Conservation (phyloP, 805 yeast genomes). For the Candida adriatica region DNA sequence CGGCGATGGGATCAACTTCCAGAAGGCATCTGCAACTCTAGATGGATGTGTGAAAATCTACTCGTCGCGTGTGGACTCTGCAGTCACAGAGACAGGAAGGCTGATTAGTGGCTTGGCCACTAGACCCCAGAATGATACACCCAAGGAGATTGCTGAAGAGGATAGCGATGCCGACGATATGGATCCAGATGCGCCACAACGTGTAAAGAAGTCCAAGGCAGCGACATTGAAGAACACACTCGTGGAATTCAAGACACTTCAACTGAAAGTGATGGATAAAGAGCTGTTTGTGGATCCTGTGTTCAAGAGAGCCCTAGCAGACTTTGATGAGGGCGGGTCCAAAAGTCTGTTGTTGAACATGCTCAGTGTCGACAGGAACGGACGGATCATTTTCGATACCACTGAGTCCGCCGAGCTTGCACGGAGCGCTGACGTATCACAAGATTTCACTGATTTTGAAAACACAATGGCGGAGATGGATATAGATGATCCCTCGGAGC, state of each 20-base stretch:
- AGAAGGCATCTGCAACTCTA: conserved; percentile 81
- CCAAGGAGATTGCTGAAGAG: conserved; percentile 15
- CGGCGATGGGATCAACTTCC: conserved; percentile 79
- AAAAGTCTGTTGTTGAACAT: conserved; percentile 61
- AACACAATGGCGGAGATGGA: conserved; percentile 17
- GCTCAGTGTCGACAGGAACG: conserved; percentile 43
- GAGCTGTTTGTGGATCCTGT: conserved; percentile 67
- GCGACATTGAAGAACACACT: conserved; percentile 35
- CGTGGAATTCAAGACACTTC: conserved; percentile 43
- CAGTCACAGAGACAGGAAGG: conserved; percentile 84
- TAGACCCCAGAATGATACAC: conserved; percentile 21
- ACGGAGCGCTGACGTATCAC: conserved; percentile 9
- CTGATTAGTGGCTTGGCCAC: conserved; percentile 69
- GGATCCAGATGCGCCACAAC: conserved; percentile 19
- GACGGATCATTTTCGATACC: conserved; percentile 62
- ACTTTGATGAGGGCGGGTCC: conserved; percentile 81
- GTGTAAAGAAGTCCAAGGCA: conserved; percentile 14
- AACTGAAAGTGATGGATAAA: conserved; percentile 51
- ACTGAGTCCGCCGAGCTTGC: conserved; percentile 20
- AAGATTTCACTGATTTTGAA: conserved; percentile 11
- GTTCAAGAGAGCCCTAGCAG: conserved; percentile 67
- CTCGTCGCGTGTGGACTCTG: conserved; percentile 85
- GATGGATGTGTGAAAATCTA: conserved; percentile 95
- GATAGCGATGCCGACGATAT: conserved; percentile 18
- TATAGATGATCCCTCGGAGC: conserved; percentile 14